Percentiles rank a stretch among this genome's conserved stretches.
These are phyloP conservation scores for Ensete ventricosum DNA, from an alignment of 176 grass and related monocot genomes.

Conservation along the genomic window DNA sequence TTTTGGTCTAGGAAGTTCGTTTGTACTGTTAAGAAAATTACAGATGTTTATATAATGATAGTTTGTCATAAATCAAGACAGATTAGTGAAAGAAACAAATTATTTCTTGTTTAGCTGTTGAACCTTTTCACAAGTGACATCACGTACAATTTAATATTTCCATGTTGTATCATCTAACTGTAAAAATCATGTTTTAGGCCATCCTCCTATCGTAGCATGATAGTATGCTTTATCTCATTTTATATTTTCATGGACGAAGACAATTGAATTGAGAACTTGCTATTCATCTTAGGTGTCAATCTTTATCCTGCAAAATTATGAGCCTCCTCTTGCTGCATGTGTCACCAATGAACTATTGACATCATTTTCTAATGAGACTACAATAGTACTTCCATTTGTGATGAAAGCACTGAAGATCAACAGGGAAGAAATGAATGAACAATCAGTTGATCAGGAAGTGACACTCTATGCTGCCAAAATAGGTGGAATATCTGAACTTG, in stretches of 20 bases:
- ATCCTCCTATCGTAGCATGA: not conserved
- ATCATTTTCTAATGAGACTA: slow-evolving; percentile 20
- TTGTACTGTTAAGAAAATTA: no score
- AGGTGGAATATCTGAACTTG: slow-evolving; percentile 47
- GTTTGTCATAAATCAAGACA: no score
- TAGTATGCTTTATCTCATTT: not conserved
- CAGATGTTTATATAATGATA: no score
- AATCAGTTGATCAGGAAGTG: slow-evolving; percentile 24
- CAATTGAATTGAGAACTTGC: slow-evolving; percentile 2
- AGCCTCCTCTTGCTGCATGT: slow-evolving; percentile 66
- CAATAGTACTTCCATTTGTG: slow-evolving; percentile 60
- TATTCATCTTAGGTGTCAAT: slow-evolving; percentile 54
- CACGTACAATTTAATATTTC: not conserved
- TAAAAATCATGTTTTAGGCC: not conserved
- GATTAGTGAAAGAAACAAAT: not conserved
- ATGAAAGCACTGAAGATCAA: slow-evolving; percentile 31
- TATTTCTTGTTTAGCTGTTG: not conserved
- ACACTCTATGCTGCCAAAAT: slow-evolving; percentile 47
- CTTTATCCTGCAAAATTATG: slow-evolving; percentile 70
- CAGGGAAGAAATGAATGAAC: slow-evolving; percentile 18
- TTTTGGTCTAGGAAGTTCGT: no score
- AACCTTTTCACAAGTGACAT: not conserved
- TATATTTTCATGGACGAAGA: not conserved
- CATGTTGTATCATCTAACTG: not conserved
- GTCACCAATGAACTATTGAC: slow-evolving; percentile 63